phyloP scores from a whole-genome alignment of 2,329 filamentous ascomycete species.

The Capronia epimyces region DNA sequence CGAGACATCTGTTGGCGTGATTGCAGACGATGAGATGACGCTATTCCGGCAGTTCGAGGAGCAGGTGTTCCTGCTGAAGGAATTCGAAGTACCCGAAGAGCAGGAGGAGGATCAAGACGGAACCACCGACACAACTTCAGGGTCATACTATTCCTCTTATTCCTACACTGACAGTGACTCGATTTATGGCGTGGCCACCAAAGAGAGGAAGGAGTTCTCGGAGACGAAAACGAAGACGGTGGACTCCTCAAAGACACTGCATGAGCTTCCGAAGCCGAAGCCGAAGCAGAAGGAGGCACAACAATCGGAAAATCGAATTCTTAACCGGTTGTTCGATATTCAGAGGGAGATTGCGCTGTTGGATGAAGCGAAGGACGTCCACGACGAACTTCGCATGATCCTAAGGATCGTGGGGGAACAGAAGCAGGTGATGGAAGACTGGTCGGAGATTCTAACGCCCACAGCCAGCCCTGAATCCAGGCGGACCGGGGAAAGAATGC shows the following conservation, averaged over 20 bases:
- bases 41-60: constrained; percentile 57
- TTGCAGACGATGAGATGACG: constrained; percentile 52
- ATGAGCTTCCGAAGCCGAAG: too few relatives aligned
- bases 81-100: constrained; percentile 35
- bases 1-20: constrained; percentile 55
- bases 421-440: constrained; percentile 40
- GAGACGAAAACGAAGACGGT: too few relatives aligned
- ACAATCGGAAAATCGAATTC: constrained; percentile 40
- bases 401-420: constrained; percentile 49
- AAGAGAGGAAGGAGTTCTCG: too few relatives aligned
- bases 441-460: constrained; percentile 5
- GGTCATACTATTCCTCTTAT: background rate
- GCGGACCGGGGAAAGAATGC: constrained; percentile 32
- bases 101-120: constrained; percentile 30
- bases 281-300: constrained; percentile 32
- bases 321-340: constrained; percentile 55
- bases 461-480: background rate
- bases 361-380: constrained; percentile 61
- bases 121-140: constrained; percentile 46
- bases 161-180: constrained; percentile 45
- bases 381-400: constrained; percentile 63
- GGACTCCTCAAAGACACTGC: too few relatives aligned
- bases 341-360: constrained; percentile 54
- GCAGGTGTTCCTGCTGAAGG: constrained; percentile 51
- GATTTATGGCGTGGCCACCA: too few relatives aligned